Conservation (phyloP, 192 early-diverging fungal species). For the Coemansia sp. region DNA sequence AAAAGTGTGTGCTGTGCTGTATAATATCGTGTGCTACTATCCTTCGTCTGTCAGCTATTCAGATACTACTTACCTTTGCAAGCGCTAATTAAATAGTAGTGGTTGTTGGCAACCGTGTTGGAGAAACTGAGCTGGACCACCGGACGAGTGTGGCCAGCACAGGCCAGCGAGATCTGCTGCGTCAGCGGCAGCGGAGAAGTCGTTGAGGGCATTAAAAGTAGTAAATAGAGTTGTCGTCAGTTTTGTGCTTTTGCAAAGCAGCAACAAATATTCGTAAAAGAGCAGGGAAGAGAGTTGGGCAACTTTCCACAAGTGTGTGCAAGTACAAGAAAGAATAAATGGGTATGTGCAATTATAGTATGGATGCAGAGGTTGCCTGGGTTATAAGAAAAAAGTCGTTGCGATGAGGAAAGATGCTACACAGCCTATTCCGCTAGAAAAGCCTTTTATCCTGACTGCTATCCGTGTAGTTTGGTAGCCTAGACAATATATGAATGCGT, state of each 20-base stretch:
- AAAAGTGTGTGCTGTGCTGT: too few species aligned
- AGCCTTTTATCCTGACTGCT: too few species aligned
- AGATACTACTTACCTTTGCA: slow-evolving; percentile 64
- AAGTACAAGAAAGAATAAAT: slow-evolving; percentile 8
- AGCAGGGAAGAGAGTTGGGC: background rate
- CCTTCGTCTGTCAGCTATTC: background rate
- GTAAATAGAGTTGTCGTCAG: slow-evolving; percentile 17
- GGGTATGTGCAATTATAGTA: slow-evolving; percentile 1
- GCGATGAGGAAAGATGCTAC: background rate
- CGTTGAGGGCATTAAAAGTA: slow-evolving; percentile 30
- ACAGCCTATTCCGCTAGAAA: too few species aligned
- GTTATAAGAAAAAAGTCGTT: background rate
- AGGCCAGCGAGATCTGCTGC: slow-evolving; percentile 75
- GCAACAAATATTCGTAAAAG: background rate
- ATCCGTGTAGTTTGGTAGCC: too few species aligned
- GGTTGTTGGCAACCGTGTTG: slow-evolving; percentile 65
- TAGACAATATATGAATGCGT: too few species aligned
- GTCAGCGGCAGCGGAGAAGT: slow-evolving; percentile 20
- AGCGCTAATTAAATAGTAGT: slow-evolving; percentile 80
- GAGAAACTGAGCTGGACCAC: slow-evolving; percentile 88
- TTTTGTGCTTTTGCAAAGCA: slow-evolving; percentile 1
- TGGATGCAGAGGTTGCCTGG: background rate
- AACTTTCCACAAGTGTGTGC: background rate
- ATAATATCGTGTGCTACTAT: too few species aligned
- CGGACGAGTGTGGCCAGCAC: slow-evolving; percentile 87